Base-by-base conservation (phyloP, 768 basidiomycete genomes). In the Pisolithus albus region DNA sequence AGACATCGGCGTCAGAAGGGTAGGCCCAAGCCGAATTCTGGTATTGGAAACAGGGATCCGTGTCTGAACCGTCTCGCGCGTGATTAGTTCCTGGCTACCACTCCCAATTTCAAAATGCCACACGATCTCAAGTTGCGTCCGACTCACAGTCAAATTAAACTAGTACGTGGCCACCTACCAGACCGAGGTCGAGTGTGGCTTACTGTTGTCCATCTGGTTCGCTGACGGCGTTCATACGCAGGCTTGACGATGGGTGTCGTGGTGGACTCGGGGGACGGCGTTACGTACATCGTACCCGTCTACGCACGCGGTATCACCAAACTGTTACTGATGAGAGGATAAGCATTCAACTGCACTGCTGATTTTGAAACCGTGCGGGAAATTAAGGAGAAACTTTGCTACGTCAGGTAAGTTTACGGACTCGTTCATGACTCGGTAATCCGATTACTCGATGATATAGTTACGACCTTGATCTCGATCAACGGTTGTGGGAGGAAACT, bases 301-400 rank as follows among this genome's bases (percentile, higher is more conserved):
- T 99, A 95, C 66, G 93, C 43, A 98, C 96, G 43, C 84, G 93
- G 61, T 99, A 99, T 99, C 70, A 99, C 98, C 81, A 99, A 98
- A 72, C 79, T 99, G n/a, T 77, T 99, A 32, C 82, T 98, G 59
- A 97, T 97, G 94, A 84, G 95, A n/a, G 96, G 96, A n/a, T 98
- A 99, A 68, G 96, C 96, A 1, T 98, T 99, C 80, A 98, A 99
- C 72, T 83, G 96, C 38, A 99, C 96, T 3, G 96, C 96, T 24
- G 96, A 99, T 73, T 99, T 99, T 62, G 96, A 99, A 75, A 99
- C 96, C 2, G 95, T 99, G 19, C 75, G 95, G 30, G 92, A 96
- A 68, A 98, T 99, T 73, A 99, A 99, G 72, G 96, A 99, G 76
- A 96, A 94, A 68, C 70, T 98, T 42, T 99, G 96, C 72, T 99